Evolutionary conservation across 2,329 filamentous ascomycete genomes (phyloP).

Genomic region (Trichoderma polysporum): DNA sequence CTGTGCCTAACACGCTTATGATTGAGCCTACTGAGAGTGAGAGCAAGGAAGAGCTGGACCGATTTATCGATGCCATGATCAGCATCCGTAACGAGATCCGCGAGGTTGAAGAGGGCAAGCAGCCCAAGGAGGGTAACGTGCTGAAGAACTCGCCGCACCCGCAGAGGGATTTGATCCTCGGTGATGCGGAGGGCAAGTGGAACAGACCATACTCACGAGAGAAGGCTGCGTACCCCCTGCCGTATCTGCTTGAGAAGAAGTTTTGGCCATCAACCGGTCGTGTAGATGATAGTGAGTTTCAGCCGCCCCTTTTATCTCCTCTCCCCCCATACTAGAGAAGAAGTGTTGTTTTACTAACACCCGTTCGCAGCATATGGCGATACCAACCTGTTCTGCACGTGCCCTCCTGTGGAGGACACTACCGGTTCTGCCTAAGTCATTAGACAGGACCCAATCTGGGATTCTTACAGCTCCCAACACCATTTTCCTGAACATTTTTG

Average conservation of each 20-base stretch:
- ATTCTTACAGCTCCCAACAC: neutral
- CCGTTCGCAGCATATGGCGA: slow-evolving; percentile 72
- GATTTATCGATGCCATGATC: slow-evolving; percentile 88
- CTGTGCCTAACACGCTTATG: slow-evolving; percentile 93
- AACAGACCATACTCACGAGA: slow-evolving; percentile 77
- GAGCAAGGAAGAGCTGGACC: slow-evolving; percentile 86
- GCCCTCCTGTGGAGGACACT: slow-evolving; percentile 74
- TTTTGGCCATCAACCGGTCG: slow-evolving; percentile 91
- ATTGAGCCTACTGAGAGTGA: slow-evolving; percentile 96
- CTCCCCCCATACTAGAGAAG: neutral
- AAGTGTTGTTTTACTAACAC: slow-evolving; percentile 3
- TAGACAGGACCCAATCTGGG: neutral
- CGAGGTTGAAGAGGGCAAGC: slow-evolving; percentile 75
- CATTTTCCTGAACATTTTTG: neutral
- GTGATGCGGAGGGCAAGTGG: slow-evolving; percentile 62
- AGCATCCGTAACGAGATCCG: slow-evolving; percentile 82
- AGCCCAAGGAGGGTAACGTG: slow-evolving; percentile 75
- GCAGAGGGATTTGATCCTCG: slow-evolving; percentile 72
- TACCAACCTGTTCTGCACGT: slow-evolving; percentile 92
- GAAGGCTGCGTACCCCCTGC: slow-evolving; percentile 81
- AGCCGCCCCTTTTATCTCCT: neutral
- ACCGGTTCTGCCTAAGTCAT: slow-evolving; percentile 27
- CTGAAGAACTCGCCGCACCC: slow-evolving; percentile 88
- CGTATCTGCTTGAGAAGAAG: slow-evolving; percentile 88
- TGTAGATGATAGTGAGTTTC: slow-evolving; percentile 76